Conservation (phyloP, 2,329 filamentous ascomycete species). For the Lachnellula subtilissima region DNA sequence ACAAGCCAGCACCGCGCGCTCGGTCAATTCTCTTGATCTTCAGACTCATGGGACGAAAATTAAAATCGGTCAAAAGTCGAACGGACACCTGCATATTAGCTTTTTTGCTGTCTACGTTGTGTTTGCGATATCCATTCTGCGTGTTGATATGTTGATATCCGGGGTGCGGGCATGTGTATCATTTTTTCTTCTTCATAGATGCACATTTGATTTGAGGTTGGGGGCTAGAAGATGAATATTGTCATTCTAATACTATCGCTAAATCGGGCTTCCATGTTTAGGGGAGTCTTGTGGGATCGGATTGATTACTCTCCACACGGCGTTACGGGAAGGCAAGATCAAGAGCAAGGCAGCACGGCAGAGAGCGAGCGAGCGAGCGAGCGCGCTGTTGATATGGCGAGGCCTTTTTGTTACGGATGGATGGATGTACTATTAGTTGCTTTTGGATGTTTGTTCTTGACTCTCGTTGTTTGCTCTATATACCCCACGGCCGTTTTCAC, state of each 20-base stretch:
- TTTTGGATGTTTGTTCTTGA: constrained; percentile 9
- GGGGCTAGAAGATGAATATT: constrained; percentile 8
- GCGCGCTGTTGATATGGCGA: constrained; percentile 1
- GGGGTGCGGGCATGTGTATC: neutral
- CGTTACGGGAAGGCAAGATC: constrained; percentile 1
- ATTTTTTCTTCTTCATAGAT: neutral
- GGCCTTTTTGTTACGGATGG: neutral
- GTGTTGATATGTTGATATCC: constrained; percentile 22
- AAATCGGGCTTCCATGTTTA: neutral
- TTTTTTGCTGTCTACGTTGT: constrained; percentile 1
- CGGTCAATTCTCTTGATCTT: neutral
- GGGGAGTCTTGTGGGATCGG: constrained; percentile 5
- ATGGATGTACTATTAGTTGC: constrained; percentile 18
- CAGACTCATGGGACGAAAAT: constrained; percentile 1
- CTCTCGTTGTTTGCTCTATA: constrained; percentile 18
- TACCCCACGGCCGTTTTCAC: constrained; percentile 16
- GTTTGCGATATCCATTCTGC: constrained; percentile 17
- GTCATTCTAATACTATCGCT: constrained; percentile 18
- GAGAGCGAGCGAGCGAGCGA: neutral
- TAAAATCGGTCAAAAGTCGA: constrained; percentile 6
- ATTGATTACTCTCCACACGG: constrained; percentile 4
- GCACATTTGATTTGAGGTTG: constrained; percentile 2
- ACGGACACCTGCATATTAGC: neutral
- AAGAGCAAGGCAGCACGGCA: too few species aligned
- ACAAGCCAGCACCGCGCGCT: neutral